These are phyloP conservation scores for Zizania latifolia DNA, from an alignment of 176 grass and related monocot genomes.

Conservation along the genomic window DNA sequence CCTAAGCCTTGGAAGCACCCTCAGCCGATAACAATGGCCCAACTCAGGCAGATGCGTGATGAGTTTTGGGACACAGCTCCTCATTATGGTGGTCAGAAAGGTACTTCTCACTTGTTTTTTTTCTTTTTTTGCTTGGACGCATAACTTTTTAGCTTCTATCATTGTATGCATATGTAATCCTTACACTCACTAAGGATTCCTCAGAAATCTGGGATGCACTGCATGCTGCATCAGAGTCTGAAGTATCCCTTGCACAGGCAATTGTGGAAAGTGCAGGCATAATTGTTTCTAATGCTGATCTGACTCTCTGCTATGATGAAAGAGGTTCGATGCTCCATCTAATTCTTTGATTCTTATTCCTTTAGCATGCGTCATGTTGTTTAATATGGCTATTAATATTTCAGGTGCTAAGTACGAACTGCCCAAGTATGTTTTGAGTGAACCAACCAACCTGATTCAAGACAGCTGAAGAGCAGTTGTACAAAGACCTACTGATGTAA, in stretches of 20 bases:
- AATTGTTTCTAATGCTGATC: slow-evolving; percentile 59
- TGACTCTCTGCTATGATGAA: slow-evolving; percentile 76
- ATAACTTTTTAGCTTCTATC: background rate
- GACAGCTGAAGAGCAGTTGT: slow-evolving; percentile 44
- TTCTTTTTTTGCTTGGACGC: background rate
- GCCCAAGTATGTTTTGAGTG: slow-evolving; percentile 76
- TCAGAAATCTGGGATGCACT: slow-evolving; percentile 86
- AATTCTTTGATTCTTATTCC: background rate
- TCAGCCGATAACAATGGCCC: slow-evolving; percentile 46
- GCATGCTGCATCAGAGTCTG: slow-evolving; percentile 54
- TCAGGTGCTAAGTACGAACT: slow-evolving; percentile 84
- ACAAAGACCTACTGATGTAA: slow-evolving; percentile 36
- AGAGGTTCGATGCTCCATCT: slow-evolving; percentile 31
- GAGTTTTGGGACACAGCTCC: slow-evolving; percentile 75
- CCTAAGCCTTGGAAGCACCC: slow-evolving; percentile 73
- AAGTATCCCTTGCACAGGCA: slow-evolving; percentile 51
- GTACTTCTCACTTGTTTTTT: slow-evolving; percentile 17
- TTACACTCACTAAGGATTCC: slow-evolving; percentile 11
- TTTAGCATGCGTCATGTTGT: background rate
- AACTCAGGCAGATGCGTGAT: slow-evolving; percentile 54
- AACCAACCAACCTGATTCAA: slow-evolving; percentile 55
- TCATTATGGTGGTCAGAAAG: slow-evolving; percentile 76
- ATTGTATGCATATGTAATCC: background rate
- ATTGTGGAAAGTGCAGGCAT: slow-evolving; percentile 73
- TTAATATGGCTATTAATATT: background rate